Base-by-base conservation (phyloP, 495 filamentous ascomycete genomes). In the Neurospora sp. region DNA sequence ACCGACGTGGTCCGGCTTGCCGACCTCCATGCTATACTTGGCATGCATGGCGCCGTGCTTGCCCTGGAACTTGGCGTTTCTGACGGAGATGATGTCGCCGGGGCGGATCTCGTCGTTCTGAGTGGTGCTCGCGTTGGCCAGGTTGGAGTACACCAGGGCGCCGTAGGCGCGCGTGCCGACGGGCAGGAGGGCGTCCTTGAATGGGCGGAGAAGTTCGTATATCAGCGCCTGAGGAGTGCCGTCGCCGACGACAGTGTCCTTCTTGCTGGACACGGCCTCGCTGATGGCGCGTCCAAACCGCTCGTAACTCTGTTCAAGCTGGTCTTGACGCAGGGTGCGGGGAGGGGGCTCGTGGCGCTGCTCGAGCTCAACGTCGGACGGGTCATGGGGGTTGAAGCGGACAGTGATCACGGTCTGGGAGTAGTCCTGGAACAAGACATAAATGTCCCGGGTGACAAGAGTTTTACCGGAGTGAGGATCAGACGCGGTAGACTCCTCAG, bases 21-120 rank as follows among this genome's bases (percentile, higher is more conserved):
- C 96, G 0, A 97, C 93, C 75, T 99, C 96, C 42, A 88, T 83
- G 71, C 84, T 90, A 79, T 99, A 99, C 83, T 98, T 98, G 76
- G 92, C 91, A 78, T 97, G 94, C 91, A 99, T 93, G 11, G 93
- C 88, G 4, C 96, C 96, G 75, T 94, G 93, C 80, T 99, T 96
- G 39, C 96, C 96, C 80, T 98, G 93, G 84, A 99, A 98, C 77
- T 91, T 93, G 14, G 95, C 93, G 74, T 99, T 98, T 70, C 96
- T 91, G 80, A 98, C 92, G 66, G 92, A 95, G 49, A 99, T 88
- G 76, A 99, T 93, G 79, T 99, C 96, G 72, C 96, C 96, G 0
- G 95, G 87, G 8, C 96, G 91, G 77, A 99, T 99, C 85, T 98
- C 94, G 78, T 98, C 96, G 79, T 93, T 91, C 78, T 96, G 92